Evolutionary conservation across 768 basidiomycete genomes (phyloP), one percentile per base, ranked within the genome.

Genomic region (Naganishia antarctica): DNA sequence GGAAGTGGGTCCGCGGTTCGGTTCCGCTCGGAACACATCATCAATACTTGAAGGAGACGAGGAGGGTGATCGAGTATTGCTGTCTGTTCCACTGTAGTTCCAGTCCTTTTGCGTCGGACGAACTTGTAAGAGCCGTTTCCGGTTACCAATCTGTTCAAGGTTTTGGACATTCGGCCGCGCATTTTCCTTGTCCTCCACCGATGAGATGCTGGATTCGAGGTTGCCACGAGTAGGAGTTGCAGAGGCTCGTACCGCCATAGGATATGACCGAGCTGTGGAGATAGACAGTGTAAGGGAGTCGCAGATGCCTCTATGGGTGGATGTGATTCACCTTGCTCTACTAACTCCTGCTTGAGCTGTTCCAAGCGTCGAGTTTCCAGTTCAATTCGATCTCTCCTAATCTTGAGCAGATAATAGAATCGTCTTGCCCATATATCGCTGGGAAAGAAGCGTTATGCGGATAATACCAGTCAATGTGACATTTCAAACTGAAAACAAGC

Each of bases 381-480:
- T n/a, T 57, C 34, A 37, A 57, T 37, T 13, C 23, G 53, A 23
- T 57, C 53, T 40, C 26, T 57, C 23, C 53, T 57, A 18, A 25
- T 1, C 23, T 26, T 37, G 23, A 57, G 53, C 31, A 57, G 13
- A 25, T 40, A 34, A 26, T 40, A 57, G 26, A 57, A 57, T 37
- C 53, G 32, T 16, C 34, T 57, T 26, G 53, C 53, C 53, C 53
- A 57, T 5, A 57, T 40, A 40, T 57, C 53, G 16, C 53, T 57
- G 23, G n/a, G 23, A 23, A 18, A 12, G 23, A 31, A 15, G 15
- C 34, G 15, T 37, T n/a, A n/a, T n/a, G n/a, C n/a, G n/a, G n/a
- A n/a, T n/a, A n/a, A n/a, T n/a, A n/a, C n/a, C n/a, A n/a, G n/a
- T n/a, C n/a, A n/a, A n/a, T n/a, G n/a, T n/a, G n/a, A n/a, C n/a